Evolutionary conservation across 352 stramenopile genomes (phyloP), one percentile per base, ranked within the genome.

Genomic region (Phytophthora lateralis): DNA sequence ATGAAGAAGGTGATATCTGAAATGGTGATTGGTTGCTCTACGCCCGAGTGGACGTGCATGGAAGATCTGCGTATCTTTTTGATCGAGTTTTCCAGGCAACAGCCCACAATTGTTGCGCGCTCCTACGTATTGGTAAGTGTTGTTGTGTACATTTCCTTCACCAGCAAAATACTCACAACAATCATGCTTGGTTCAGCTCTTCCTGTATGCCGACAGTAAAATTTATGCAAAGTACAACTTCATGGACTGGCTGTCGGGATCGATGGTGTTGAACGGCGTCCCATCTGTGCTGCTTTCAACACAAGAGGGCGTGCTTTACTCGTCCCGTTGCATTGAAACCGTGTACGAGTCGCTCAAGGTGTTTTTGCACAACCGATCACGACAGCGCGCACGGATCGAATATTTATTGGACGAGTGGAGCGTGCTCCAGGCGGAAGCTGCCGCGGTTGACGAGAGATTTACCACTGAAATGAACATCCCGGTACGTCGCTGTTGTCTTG

Each of bases 281-380:
- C 86, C 86, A 20, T 82, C 80, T 0, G 86, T 95, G 43, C 64
- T 95, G 50, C 63, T 95, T 27, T 95, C 86, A 10, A 95, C 86
- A 4, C 86, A 95, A 52, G 86, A 95, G 54, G 86, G 86, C 21
- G 82, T 95, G 18, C 66, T 88, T 44, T 93, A 87, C 62, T 88
- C 74, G 17, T 86, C 84, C 9, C 76, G 83, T 10, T 77, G 75
- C 42, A 93, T 93, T 55, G 84, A 94, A 65, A 89, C 83, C 30
- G 66, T 96, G 39, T 93, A 93, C 58, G 88, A 96, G 48, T 93
- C 82, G 27, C 73, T 95, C 24, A 91, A 91, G 63, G 71, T 91
- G 5, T 91, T 78, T 46, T 69, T 95, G 48, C 80, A 90, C 72
- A 91, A 91, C 47, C 83, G 84, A 39, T 92, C 87, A 17, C 80